Base-by-base conservation (phyloP, 345 rosid species). In the Durio zibethinus region DNA sequence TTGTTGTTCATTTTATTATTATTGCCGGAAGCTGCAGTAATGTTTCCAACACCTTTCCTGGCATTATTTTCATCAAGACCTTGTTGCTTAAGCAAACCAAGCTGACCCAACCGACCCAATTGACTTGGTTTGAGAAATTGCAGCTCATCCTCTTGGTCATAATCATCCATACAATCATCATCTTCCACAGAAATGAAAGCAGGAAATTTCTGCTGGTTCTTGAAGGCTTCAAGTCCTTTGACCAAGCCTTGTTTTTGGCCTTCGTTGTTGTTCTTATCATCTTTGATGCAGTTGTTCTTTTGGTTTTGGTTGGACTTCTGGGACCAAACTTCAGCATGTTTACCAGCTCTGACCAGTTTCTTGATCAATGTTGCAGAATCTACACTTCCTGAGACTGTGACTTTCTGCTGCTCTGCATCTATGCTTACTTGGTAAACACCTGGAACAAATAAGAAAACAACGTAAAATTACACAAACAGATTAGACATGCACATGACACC, bases 321-420 rank as follows among this genome's bases (percentile, higher is more conserved):
- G 70, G 88, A 80, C 93, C 97, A 92, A 25, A 88, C 75, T 82
- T 93, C 96, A 52, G 97, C 92, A 83, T 90, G 88, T 76, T 93
- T 93, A 1, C 94, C 93, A 8, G 92, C 92, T 82, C 84, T 88
- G 16, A 76, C 76, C 73, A 92, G 84, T 80, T 92, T 92, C 78
- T 86, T 90, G 75, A 92, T 92, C 89, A 92, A 84, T 56, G 80
- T 85, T 35, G 87, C 82, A 48, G 91, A 77, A 73, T 86, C 97
- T 33, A 92, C 88, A 68, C 80, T 84, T 38, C 97, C 97, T 76
- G 87, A 87, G 57, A 93, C 85, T 2, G 93, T 85, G 16, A 93
- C 79, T 81, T 83, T 92, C 81, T 90, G 93, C 47, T 88, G 92
- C 68, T 92, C 97, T 11, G 88, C 80, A 76, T 92, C 97, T 79